These are phyloP conservation scores for Peronospora destructor DNA, from an alignment of 352 stramenopile genomes.

Conservation along the genomic window DNA sequence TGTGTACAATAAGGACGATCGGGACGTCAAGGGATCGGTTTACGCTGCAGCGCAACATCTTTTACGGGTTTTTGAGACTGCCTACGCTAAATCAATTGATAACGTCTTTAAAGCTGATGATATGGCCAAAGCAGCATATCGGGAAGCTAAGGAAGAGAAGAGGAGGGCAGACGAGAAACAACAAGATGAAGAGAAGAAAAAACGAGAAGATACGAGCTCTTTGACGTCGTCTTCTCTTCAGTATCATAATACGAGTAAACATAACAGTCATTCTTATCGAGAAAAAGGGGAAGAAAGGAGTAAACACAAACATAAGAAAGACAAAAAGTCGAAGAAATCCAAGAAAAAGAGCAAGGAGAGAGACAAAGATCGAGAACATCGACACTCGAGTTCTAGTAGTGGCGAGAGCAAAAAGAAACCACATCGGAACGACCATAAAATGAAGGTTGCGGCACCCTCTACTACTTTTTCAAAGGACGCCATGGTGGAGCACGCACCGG, in stretches of 20 bases:
- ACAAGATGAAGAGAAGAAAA: not conserved
- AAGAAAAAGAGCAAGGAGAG: constrained; percentile 69
- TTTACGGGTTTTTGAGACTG: constrained; percentile 75
- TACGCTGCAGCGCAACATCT: constrained; percentile 75
- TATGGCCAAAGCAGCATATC: constrained; percentile 24
- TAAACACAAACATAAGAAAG: constrained; percentile 54
- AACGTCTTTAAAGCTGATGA: constrained; percentile 45
- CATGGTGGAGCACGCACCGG: not conserved
- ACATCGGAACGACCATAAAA: constrained; percentile 25
- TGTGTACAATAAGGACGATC: constrained; percentile 70
- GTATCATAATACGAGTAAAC: constrained; percentile 18
- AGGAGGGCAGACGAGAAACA: constrained; percentile 7
- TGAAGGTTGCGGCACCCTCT: constrained; percentile 2
- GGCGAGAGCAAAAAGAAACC: constrained; percentile 40
- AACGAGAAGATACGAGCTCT: constrained; percentile 3
- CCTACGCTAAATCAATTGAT: constrained; percentile 68
- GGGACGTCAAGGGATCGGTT: constrained; percentile 69
- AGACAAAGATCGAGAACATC: constrained; percentile 43
- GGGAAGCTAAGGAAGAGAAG: constrained; percentile 27
- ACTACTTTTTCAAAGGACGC: constrained; percentile 3
- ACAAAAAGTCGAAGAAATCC: constrained; percentile 65
- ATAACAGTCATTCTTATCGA: constrained; percentile 10
- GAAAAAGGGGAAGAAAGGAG: constrained; percentile 29
- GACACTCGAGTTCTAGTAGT: constrained; percentile 29
- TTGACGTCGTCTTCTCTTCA: constrained; percentile 15